Base-by-base conservation (phyloP, 2,329 filamentous ascomycete genomes). In the Beauveria caledonica region DNA sequence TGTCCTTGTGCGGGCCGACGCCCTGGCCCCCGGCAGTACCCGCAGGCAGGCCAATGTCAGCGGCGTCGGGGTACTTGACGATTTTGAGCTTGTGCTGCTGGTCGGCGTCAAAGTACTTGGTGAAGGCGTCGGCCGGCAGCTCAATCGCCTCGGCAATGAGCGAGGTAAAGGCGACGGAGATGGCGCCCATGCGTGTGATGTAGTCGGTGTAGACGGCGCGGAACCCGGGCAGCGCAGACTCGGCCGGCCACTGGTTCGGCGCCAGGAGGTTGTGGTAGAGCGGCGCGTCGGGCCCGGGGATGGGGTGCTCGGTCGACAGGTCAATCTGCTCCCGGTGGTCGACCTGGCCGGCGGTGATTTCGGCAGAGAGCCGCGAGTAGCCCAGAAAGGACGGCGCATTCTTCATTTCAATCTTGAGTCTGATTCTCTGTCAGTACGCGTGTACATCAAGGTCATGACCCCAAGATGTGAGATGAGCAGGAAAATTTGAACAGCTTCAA, bases 261-360 rank as follows among this genome's bases (percentile, higher is more conserved):
- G 85, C 86, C 9, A 89, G 79, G 17, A 95, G 81, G 72, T 93
- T 90, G 70, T 89, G 79, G 71, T 92, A 89, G 1, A 83, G 75
- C 1, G 90, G 90, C 36, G 86, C 84, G 25, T 74, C 76, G 0
- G 86, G 78, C 1, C 73, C 74, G 0, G 88, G 89, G 1, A 87
- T 54, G 0, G 86, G 78, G 67, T 94, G 89, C 57, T 90, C 86
- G 0, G 91, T 95, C 0, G 89, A 90, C 56, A 96, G 81, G 72
- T 96, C 91, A 63, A 95, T 87, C 71, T 96, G 91, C 72, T 96
- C 91, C 56, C 91, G 82, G 77, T 92, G 88, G 74, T 96, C 91
- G 66, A 84, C 80, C 54, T 83, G 81, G 65, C 87, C 85, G 21
- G 89, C 89, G 5, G 91, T 96, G 68, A 87, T 80, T 70, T 88